Percentiles rank a stretch among this genome's conserved stretches.
Evolutionary conservation across 176 grass and related monocot species (phyloP).

Genomic region (Oryza meridionalis): DNA sequence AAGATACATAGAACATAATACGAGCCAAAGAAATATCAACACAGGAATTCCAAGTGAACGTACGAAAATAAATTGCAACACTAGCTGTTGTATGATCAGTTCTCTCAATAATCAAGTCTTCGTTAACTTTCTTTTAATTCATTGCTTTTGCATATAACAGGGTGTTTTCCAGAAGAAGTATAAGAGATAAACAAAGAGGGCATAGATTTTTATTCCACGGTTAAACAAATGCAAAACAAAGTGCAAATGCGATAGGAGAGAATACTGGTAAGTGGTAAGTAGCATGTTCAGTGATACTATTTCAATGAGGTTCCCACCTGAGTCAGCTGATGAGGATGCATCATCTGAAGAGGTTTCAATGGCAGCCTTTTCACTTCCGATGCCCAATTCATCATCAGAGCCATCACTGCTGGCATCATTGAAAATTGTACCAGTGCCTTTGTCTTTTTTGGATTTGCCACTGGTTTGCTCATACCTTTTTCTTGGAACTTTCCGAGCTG

Average conservation of each 20-base stretch:
- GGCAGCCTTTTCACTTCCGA: slow-evolving; percentile 32
- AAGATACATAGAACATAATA: slow-evolving; percentile 15
- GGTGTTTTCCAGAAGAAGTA: not conserved
- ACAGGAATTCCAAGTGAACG: slow-evolving; percentile 13
- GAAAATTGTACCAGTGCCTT: slow-evolving; percentile 44
- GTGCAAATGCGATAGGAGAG: slow-evolving; percentile 20
- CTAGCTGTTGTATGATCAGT: not conserved
- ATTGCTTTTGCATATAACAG: not conserved
- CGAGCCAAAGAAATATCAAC: not conserved
- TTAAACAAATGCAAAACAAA: not conserved
- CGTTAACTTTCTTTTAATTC: not conserved
- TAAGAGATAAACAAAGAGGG: slow-evolving; percentile 6
- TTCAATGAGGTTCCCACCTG: slow-evolving; percentile 52
- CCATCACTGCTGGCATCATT: slow-evolving; percentile 43
- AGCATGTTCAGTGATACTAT: slow-evolving; percentile 35
- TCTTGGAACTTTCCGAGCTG: slow-evolving; percentile 66
- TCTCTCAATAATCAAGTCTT: slow-evolving; percentile 13
- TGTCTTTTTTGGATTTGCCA: slow-evolving; percentile 43
- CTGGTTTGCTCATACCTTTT: slow-evolving; percentile 41
- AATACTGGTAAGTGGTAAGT: slow-evolving; percentile 27
- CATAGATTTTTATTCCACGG: no score
- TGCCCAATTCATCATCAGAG: slow-evolving; percentile 55
- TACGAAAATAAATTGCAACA: not conserved
- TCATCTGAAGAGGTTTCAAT: slow-evolving; percentile 36
- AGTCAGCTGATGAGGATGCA: slow-evolving; percentile 56